Evolutionary conservation across 495 filamentous ascomycete genomes (phyloP).

Genomic region (Xylaria telfairii): DNA sequence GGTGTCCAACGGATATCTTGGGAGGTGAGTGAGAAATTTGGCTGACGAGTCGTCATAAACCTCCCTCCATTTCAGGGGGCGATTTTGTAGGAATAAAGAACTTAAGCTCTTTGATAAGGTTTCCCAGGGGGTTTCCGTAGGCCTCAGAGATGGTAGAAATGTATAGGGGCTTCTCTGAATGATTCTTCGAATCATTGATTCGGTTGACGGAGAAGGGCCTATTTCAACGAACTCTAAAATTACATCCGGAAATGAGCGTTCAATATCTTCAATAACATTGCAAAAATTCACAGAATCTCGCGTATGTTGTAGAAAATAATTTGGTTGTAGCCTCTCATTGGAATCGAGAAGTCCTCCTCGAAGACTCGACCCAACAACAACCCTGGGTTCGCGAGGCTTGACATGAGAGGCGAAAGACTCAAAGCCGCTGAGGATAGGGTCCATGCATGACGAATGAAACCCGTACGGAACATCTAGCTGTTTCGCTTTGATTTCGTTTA

Average conservation of each 20-base stretch:
- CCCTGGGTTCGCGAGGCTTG: not conserved
- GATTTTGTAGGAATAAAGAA: constrained; percentile 12
- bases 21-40: constrained; percentile 20
- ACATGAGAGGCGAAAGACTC: not conserved
- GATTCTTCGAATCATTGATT: constrained; percentile 8
- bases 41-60: constrained; percentile 17
- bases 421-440: constrained; percentile 22
- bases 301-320: constrained; percentile 19
- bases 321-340: constrained; percentile 3
- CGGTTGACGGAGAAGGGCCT: constrained; percentile 19
- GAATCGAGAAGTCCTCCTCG: constrained; percentile 2
- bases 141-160: constrained; percentile 21
- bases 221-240: constrained; percentile 21
- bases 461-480: constrained; percentile 27
- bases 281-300: constrained; percentile 22
- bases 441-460: constrained; percentile 31
- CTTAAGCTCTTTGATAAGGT: constrained; percentile 14
- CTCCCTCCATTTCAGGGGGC: constrained; percentile 20
- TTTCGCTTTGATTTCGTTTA: constrained; percentile 19
- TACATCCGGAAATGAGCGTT: constrained; percentile 1
- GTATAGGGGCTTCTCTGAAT: not conserved
- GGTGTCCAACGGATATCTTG: constrained; percentile 16
- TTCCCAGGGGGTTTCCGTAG: constrained; percentile 16
- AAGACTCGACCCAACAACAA: constrained; percentile 21
- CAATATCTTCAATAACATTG: constrained; percentile 2